Evolutionary conservation across 306 rosid species (phyloP), one percentile per base, ranked within the genome.

Genomic region (Acacia melanoxylon): DNA sequence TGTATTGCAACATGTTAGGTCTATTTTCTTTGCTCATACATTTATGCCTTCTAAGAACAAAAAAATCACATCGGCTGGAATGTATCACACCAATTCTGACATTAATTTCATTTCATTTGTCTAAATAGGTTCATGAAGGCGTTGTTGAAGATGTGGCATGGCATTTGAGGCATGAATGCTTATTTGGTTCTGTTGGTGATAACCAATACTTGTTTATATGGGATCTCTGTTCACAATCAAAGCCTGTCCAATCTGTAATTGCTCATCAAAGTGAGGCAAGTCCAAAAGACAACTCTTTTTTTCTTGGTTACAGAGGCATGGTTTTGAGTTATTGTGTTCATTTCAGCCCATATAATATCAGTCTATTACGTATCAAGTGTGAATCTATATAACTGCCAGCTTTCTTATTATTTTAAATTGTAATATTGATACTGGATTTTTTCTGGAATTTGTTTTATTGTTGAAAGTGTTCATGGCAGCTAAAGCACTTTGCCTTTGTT

Each of bases 131-230:
- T 54, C 99, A 96, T 80, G 99, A 92, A 83, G 98, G 99, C 83
- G 99, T 96, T 66, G 99, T 96, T 31, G 99, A 93, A 83, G 99
- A 96, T 31, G 98, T 96, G 13, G 94, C 99, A 41, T 96, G 99
- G 99, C 99, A 96, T 96, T 86, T 93, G 91, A 92, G 99, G 91
- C 99, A 96, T 83, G 99, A 96, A 76, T 91, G n/a, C n/a, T n/a
- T n/a, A n/a, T n/a, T n/a, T n/a, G n/a, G n/a, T n/a, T n/a, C n/a
- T n/a, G n/a, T n/a, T n/a, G n/a, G n/a, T n/a, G n/a, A n/a, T n/a
- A n/a, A n/a, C n/a, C n/a, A n/a, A n/a, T n/a, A n/a, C n/a, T n/a
- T n/a, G n/a, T n/a, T n/a, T n/a, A n/a, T n/a, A n/a, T n/a, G n/a
- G n/a, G n/a, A n/a, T n/a, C n/a, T n/a, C n/a, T n/a, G n/a, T n/a